phyloP scores from a whole-genome alignment of 1,139 yeast species.

The Pichia sp. region DNA sequence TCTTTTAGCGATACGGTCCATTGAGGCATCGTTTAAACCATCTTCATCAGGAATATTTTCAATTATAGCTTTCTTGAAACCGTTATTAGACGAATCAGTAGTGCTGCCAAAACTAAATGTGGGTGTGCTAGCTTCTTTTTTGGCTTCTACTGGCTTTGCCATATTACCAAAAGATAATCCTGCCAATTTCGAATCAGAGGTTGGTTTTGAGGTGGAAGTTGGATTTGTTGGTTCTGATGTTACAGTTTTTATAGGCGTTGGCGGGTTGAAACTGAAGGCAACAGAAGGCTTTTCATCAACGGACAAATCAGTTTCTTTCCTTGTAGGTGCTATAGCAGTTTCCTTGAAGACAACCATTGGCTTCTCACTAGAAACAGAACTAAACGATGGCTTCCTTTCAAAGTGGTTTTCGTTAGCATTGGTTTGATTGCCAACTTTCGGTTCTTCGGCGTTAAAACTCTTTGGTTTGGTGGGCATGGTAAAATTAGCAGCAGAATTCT shows the following conservation, averaged over 20 bases:
- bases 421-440: background rate
- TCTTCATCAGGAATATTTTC: conserved; percentile 8
- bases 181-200: background rate
- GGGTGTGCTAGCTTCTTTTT: background rate
- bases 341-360: background rate
- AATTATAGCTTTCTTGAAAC: background rate
- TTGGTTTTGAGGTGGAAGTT: background rate
- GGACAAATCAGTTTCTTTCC: background rate
- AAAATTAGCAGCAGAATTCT: conserved; percentile 16
- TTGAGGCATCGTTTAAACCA: conserved; percentile 8
- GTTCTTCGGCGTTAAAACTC: conserved; percentile 13
- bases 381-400: background rate
- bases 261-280: background rate
- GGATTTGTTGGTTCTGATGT: no score
- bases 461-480: conserved; percentile 23
- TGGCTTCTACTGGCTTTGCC: background rate
- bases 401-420: background rate
- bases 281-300: background rate
- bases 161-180: background rate
- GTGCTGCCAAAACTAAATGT: background rate
- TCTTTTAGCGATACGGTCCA: background rate
- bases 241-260: background rate
- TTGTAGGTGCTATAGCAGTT: background rate
- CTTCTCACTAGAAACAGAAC: background rate
- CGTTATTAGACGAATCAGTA: background rate